Percentiles rank a stretch among this genome's conserved stretches.
Conservation (phyloP, 2,329 filamentous ascomycete genomes). For the Cordyceps javanica region DNA sequence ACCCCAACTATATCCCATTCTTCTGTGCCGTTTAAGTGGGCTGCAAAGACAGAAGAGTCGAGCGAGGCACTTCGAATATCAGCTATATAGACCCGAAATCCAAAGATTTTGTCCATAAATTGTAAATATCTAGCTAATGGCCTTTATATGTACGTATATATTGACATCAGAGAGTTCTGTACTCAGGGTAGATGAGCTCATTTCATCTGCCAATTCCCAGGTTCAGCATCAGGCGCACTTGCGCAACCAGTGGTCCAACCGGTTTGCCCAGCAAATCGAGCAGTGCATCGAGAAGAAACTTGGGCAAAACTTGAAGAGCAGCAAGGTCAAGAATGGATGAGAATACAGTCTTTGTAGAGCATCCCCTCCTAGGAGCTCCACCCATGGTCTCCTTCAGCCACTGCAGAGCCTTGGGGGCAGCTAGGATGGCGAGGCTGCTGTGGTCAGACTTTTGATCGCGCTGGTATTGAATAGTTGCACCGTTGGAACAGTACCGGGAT, state of each 20-base stretch:
- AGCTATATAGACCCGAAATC: neutral
- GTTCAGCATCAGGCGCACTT: neutral
- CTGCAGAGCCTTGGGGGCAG: conserved; percentile 14
- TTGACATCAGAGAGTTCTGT: neutral
- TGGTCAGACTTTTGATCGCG: conserved; percentile 38
- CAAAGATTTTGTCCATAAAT: neutral
- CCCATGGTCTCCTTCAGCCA: conserved; percentile 17
- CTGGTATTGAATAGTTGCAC: conserved; percentile 36
- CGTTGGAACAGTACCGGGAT: conserved; percentile 33
- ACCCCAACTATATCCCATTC: conserved; percentile 15
- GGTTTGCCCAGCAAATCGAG: conserved; percentile 13
- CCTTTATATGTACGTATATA: neutral
- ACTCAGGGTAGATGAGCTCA: too few relatives aligned
- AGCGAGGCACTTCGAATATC: neutral
- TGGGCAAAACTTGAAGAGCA: conserved; percentile 12
- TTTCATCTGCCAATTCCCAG: too few relatives aligned
- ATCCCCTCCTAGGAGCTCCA: neutral
- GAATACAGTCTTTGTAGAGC: neutral
- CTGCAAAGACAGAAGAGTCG: neutral
- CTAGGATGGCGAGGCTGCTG: conserved; percentile 14
- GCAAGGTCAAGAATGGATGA: conserved; percentile 16
- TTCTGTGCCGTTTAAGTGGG: conserved; percentile 15
- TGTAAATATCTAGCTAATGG: neutral
- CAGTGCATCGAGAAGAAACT: conserved; percentile 14
- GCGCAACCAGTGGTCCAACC: conserved; percentile 12